Percentiles rank a stretch among this genome's conserved stretches.
Conservation (phyloP, 306 rosid genomes). For the Ormosia emarginata region DNA sequence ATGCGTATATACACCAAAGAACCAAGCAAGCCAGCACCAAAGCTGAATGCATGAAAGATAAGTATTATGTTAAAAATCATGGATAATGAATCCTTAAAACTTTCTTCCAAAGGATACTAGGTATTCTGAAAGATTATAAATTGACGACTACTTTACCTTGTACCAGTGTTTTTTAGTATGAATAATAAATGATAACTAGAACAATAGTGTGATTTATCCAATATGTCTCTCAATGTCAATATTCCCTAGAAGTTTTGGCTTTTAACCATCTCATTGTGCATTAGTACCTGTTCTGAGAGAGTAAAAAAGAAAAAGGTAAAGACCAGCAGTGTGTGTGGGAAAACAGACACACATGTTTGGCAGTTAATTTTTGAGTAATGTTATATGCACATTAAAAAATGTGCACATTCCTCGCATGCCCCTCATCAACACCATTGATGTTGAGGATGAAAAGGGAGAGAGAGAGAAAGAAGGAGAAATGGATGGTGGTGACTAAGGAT, state of each 20-base stretch:
- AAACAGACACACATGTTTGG: background rate
- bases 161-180: background rate
- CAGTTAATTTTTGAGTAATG: background rate
- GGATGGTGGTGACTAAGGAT: no score
- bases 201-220: slow-evolving; percentile 6
- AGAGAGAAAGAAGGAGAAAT: no score
- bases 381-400: no score
- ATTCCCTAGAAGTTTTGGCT: background rate
- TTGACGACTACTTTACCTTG: background rate
- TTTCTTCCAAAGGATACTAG: background rate
- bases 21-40: slow-evolving; percentile 88
- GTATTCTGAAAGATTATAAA: background rate
- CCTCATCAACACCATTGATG: no score
- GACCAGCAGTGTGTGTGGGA: background rate
- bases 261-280: slow-evolving; percentile 5
- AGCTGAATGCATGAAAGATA: slow-evolving; percentile 54
- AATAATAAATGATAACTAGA: background rate
- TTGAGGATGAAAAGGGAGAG: no score
- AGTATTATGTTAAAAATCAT: slow-evolving; percentile 19
- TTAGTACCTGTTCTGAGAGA: background rate
- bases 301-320: background rate
- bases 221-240: background rate
- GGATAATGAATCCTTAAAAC: background rate
- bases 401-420: no score
- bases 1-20: slow-evolving; percentile 80